Evolutionary conservation across 805 yeast genomes (phyloP).

Genomic region (Kluyveromyces lactis): DNA sequence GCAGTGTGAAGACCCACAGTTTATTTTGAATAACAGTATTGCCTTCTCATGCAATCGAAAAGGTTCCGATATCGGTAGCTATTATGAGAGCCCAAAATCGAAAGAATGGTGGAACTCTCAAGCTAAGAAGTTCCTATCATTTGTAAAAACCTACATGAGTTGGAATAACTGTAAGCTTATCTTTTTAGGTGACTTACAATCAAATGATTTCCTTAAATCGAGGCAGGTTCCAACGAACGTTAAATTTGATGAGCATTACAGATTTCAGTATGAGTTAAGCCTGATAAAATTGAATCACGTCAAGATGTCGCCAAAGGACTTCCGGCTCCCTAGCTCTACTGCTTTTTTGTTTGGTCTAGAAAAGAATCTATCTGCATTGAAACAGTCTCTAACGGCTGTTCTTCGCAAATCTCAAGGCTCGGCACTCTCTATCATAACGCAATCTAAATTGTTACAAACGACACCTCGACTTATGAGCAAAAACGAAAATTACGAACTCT

Average conservation of each 20-base stretch:
- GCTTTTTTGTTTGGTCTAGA: conserved; percentile 31
- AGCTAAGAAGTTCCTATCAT: conserved; percentile 31
- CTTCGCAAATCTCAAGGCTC: conserved; percentile 23
- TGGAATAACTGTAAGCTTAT: conserved; percentile 29
- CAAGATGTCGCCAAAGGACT: background rate
- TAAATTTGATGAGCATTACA: conserved; percentile 34
- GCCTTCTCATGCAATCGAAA: conserved; percentile 18
- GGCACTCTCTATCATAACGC: conserved; percentile 28
- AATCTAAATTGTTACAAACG: conserved; percentile 17
- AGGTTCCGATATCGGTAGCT: conserved; percentile 7
- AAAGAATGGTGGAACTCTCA: conserved; percentile 36
- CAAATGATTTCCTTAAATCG: conserved; percentile 1
- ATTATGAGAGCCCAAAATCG: conserved; percentile 26
- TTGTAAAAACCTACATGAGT: conserved; percentile 25
- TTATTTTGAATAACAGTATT: conserved; percentile 37
- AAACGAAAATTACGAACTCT: conserved; percentile 37
- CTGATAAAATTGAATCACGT: conserved; percentile 7
- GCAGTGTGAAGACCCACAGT: conserved; percentile 24
- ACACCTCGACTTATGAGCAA: conserved; percentile 33
- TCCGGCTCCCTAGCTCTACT: conserved; percentile 16
- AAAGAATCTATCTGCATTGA: conserved; percentile 20
- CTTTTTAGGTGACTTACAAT: conserved; percentile 25
- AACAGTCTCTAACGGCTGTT: conserved; percentile 18
- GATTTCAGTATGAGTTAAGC: conserved; percentile 32
- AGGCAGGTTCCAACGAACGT: background rate